Conservation (phyloP, 306 rosid species). For the Trichosanthes truncata region DNA sequence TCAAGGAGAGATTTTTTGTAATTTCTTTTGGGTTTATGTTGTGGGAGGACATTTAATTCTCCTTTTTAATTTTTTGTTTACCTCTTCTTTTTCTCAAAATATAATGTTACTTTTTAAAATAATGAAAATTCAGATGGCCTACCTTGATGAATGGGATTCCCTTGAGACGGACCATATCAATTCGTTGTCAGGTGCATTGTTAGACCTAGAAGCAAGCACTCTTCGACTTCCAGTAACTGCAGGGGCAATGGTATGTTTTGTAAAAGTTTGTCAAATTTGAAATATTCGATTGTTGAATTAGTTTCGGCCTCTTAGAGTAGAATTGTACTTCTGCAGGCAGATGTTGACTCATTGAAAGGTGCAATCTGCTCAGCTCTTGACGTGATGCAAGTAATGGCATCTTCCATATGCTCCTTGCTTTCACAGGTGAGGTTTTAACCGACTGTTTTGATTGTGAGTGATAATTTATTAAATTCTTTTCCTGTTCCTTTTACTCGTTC, state of each 20-base stretch:
- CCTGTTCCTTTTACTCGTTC: neutral
- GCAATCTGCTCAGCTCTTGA: conserved; percentile 87
- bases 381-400: conserved; percentile 84
- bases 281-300: conserved; percentile 9
- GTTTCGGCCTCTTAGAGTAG: conserved; percentile 5
- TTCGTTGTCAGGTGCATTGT: conserved; percentile 78
- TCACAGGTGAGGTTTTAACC: conserved; percentile 48
- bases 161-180: conserved; percentile 64
- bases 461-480: neutral
- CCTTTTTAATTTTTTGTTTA: neutral
- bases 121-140: conserved; percentile 45
- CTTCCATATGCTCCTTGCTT: conserved; percentile 64
- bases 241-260: conserved; percentile 64
- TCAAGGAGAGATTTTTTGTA: neutral
- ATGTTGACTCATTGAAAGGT: conserved; percentile 68
- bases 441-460: neutral
- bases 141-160: conserved; percentile 79
- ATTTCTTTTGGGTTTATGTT: neutral
- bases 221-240: conserved; percentile 82
- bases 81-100: neutral
- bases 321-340: conserved; percentile 50
- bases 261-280: conserved; percentile 7
- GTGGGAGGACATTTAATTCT: neutral
- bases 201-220: conserved; percentile 91
- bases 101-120: neutral